Evolutionary conservation across 2,329 filamentous ascomycete species (phyloP), one percentile per base, ranked within the genome.

Genomic region (Trichoderma harzianum): DNA sequence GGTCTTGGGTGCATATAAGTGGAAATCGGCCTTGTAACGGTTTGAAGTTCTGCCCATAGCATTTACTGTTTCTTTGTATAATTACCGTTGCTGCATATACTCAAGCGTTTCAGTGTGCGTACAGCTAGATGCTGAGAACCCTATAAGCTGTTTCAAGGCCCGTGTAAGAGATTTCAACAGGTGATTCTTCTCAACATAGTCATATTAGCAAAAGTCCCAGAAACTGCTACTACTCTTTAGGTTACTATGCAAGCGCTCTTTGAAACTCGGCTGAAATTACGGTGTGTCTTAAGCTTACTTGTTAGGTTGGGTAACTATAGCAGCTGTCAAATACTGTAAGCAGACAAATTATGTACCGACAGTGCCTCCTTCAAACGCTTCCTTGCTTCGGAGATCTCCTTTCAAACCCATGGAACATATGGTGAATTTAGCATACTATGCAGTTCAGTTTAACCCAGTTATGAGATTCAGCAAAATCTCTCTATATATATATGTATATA

Each of bases 361-460:
- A 43, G 39, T n/a, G 16, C 39, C 39, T 10, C 16, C 18, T 43
- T 43, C 39, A n/a, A 43, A 43, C 43, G 5, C n/a, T 51, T 51
- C 11, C 43, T 3, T 21, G 43, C 11, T 51, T 21, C 10, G 43
- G 43, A 21, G 10, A 21, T 21, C 43, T 51, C 43, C 43, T 21
- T 51, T 6, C 0, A 21, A 12, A 5, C 2, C n/a, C 0, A 6
- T 21, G n/a, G n/a, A 11, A 10, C n/a, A n/a, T n/a, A n/a, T 12
- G 0, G 18, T 0, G 16, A n/a, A 10, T n/a, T n/a, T n/a, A n/a
- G 7, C 2, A n/a, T 3, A 10, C 1, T n/a, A 43, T 43, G 18
- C 0, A 43, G 39, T 39, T 1, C 16, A 39, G 4, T 39, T 8
- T 18, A 36, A 18, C 7, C 36, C 3, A n/a, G 18, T n/a, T 10